These are phyloP conservation scores for Pichia heedii DNA, from an alignment of 805 yeast genomes.

Conservation along the genomic window DNA sequence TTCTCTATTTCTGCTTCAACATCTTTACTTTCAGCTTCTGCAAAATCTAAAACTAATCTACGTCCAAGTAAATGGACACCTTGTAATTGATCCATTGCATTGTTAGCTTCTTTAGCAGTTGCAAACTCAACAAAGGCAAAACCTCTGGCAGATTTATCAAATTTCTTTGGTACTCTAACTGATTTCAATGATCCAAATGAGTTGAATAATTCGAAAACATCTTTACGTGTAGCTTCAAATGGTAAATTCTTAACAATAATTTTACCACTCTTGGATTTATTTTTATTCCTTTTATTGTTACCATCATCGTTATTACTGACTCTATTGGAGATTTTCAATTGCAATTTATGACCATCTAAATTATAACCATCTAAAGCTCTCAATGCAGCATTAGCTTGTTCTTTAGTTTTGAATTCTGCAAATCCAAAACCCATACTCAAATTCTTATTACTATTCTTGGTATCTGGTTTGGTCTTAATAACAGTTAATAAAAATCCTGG, in stretches of 20 bases:
- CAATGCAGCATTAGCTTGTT: constrained; percentile 72
- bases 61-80: constrained; percentile 97
- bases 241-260: constrained; percentile 95
- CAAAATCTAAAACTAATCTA: constrained; percentile 86
- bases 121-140: constrained; percentile 95
- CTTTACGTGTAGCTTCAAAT: constrained; percentile 89
- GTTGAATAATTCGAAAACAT: constrained; percentile 84
- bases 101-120: constrained; percentile 82
- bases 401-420: constrained; percentile 75
- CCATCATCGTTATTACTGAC: constrained; percentile 33
- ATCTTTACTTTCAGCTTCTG: constrained; percentile 69
- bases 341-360: constrained; percentile 84
- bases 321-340: constrained; percentile 82
- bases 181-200: constrained; percentile 93
- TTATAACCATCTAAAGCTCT: constrained; percentile 62
- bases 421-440: constrained; percentile 97
- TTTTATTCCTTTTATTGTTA: constrained; percentile 16
- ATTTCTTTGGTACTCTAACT: constrained; percentile 92
- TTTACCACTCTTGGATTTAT: constrained; percentile 49
- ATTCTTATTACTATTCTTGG: constrained; percentile 55
- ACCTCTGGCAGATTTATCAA: constrained; percentile 92
- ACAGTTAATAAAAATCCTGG: constrained; percentile 77
- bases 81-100: constrained; percentile 84
- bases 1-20: constrained; percentile 86
- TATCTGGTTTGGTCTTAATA: constrained; percentile 82